phyloP scores from a whole-genome alignment of 805 yeast genomes.

The Ascoidea tarda region DNA sequence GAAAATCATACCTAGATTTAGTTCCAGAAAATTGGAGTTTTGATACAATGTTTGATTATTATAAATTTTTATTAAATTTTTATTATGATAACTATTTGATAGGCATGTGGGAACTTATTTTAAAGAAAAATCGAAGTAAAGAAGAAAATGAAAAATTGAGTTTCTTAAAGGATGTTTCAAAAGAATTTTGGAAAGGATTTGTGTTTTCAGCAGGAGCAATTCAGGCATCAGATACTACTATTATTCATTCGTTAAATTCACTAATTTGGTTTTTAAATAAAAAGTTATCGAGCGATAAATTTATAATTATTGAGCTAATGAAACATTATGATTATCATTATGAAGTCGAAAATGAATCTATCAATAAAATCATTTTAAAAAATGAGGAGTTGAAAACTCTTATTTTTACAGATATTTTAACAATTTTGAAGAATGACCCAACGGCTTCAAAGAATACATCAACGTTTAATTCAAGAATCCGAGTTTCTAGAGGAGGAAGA shows the following conservation, averaged over 20 bases:
- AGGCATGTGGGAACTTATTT: constrained; percentile 10
- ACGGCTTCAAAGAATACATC: not conserved
- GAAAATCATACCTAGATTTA: not conserved
- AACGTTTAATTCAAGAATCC: constrained; percentile 2
- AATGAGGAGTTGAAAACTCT: not conserved
- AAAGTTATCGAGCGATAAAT: not conserved
- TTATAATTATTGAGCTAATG: not conserved
- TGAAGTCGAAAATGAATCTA: not conserved
- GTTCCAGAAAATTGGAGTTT: not conserved
- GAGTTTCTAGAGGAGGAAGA: not conserved
- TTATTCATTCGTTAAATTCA: constrained; percentile 26
- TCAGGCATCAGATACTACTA: constrained; percentile 31
- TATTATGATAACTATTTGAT: constrained; percentile 17
- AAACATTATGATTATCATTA: not conserved
- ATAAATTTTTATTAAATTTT: constrained; percentile 4
- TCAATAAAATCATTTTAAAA: not conserved
- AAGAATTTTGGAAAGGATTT: constrained; percentile 42
- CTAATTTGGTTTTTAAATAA: constrained; percentile 21
- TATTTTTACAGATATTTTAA: constrained; percentile 4
- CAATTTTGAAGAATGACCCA: not conserved
- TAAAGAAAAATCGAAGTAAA: not conserved
- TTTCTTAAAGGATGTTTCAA: constrained; percentile 6
- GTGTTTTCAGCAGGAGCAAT: constrained; percentile 41
- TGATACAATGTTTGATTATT: constrained; percentile 1
- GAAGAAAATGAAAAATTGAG: constrained; percentile 6